phyloP scores from a whole-genome alignment of 129 eudicot genomes.

The Lonicera japonica region DNA sequence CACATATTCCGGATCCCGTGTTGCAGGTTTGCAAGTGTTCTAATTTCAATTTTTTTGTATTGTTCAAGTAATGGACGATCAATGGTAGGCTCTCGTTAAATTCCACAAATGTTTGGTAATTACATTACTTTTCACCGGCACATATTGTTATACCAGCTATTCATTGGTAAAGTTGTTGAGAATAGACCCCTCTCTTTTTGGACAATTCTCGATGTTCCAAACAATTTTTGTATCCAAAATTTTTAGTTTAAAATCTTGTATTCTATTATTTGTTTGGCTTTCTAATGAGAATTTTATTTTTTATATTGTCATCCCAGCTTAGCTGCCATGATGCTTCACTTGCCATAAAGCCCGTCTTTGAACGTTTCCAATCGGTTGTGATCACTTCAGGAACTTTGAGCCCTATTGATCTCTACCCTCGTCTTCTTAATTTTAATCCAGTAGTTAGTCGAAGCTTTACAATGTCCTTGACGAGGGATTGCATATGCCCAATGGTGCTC shows the following conservation, averaged over 20 bases:
- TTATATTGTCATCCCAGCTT: conserved; percentile 47
- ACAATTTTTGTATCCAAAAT: too few species aligned
- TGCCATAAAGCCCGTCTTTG: conserved; percentile 97
- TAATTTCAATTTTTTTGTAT: background rate
- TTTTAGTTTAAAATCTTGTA: background rate
- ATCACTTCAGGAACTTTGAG: conserved; percentile 97
- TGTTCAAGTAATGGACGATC: background rate
- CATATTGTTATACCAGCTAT: background rate
- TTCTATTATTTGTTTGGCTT: background rate
- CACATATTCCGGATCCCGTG: conserved; percentile 97
- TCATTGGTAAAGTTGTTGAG: too few species aligned
- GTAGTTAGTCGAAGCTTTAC: conserved; percentile 96
- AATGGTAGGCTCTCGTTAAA: background rate
- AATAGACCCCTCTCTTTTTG: background rate
- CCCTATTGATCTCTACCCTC: conserved; percentile 96
- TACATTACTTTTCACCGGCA: background rate
- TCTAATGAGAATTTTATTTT: conserved; percentile 1
- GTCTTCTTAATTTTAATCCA: conserved; percentile 93
- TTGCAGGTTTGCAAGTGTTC: conserved; percentile 59
- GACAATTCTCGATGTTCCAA: too few species aligned
- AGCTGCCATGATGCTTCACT: conserved; percentile 99
- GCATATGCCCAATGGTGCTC: conserved; percentile 99
- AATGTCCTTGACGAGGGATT: conserved; percentile 97
- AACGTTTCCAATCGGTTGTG: conserved; percentile 91
- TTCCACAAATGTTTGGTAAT: background rate